Evolutionary conservation across 2,329 filamentous ascomycete genomes (phyloP), one percentile per base, ranked within the genome.

Genomic region (Mariannaea elegans): DNA sequence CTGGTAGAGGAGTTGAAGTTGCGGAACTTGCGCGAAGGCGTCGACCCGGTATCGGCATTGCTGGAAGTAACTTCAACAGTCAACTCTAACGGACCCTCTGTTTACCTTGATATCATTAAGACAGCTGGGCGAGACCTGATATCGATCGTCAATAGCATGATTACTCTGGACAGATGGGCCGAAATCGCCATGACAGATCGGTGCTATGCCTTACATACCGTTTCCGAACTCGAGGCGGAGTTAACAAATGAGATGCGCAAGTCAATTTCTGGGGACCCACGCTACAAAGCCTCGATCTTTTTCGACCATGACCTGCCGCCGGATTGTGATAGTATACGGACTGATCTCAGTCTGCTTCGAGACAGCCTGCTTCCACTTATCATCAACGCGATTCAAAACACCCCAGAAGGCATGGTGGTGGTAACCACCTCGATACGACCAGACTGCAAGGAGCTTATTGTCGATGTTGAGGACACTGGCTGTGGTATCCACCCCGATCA

Each of bases 391-490:
- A 68, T 81, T 1, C 78, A 81, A 21, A 77, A 77, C 31, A 77
- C 78, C 1, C 58, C 66, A 4, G 53, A 72, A 4, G 78, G 79
- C 8, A 68, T 74, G 2, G 72, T 81, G 2, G 69, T 72, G 3
- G 68, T 81, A 2, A 73, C 66, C 0, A 64, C 76, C 0, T 73
- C 74, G 0, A 56, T 76, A 2, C 59, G 51, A 1, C 51, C 72
- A 2, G 74, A 78, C 14, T 68, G 65, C 8, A 68, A 70, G 3
- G 64, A 65, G 0, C 65, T 80, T 0, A 63, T 68, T 3, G 72
- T 80, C n/a, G 79, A 82, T 38, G 60, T 82, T 1, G 65, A 76
- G 39, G 80, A 82, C 41, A 80, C 74, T 1, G 80, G 79, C 0
- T 65, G 73, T 3, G 79, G 79, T 2, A 79, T 81, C n/a, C 59